Evolutionary conservation across 2,329 filamentous ascomycete genomes (phyloP), one percentile per base, ranked within the genome.

Genomic region (Penicillium paneum): DNA sequence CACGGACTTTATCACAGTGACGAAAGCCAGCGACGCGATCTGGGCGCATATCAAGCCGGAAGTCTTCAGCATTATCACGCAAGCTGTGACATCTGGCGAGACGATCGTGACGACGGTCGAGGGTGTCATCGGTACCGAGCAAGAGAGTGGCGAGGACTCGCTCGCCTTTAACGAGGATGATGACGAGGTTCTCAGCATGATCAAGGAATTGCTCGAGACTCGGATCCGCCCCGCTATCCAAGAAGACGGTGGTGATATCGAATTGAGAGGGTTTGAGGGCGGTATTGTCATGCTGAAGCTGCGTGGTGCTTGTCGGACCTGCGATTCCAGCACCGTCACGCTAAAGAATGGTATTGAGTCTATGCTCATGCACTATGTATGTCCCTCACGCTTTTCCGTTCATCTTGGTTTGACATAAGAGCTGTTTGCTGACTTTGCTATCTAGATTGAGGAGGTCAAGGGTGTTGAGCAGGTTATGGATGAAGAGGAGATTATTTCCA

Each of bases 281-380:
- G 94, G 94, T 0, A 83, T 88, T 59, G 94, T 96, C n/a, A 72
- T 85, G 65, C 71, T 96, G 67, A 97, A 96, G 81, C 76, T 99
- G 66, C 82, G 93, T 45, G 94, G 94, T 15, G 94, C 94, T 19
- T 99, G 94, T 75, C 82, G 94, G 62, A 97, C 93, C 19, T 99
- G 94, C 73, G 94, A 97, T 73, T 96, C 90, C 42, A 97, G 92
- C 72, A 97, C 94, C 0, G 92, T 97, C 34, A 99, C 94, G 29
- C 76, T 99, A 63, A 96, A 96, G 81, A 97, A 95, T 71, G 94
- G 94, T 7, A 99, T 99, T 64, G 94, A 99, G 81, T 90, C 90
- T 62, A 97, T 99, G 94, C 74, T 97, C 71, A 97, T 96, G 90
- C 90, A 93, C 73, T 94, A 94, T 74, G 89, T 91, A 74, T 83